Base-by-base conservation (phyloP, 345 rosid species). In the Ricinus communis region DNA sequence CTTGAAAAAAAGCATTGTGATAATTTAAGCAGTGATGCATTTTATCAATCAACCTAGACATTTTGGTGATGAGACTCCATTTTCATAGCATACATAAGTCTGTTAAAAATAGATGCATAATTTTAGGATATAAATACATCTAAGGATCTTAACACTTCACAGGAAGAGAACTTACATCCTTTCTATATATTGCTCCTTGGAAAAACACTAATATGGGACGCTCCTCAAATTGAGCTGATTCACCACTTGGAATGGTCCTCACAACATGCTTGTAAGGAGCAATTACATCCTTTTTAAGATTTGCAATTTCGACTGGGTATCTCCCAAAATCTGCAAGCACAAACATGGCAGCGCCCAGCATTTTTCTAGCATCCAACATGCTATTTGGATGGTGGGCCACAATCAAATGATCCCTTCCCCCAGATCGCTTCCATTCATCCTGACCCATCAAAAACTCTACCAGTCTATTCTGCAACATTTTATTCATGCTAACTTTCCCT, bases 271-370 rank as follows among this genome's bases (percentile, higher is more conserved):
- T 79, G 76, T 94, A 94, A 69, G 97, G 97, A 50, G 97, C 97
- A 50, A 91, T 87, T 59, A 91, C 66, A 64, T 94, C 98, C 75
- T 91, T 94, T 68, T 76, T 81, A 62, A 86, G 67, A 79, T 89
- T 94, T 64, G 98, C 97, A 59, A 87, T 75, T 50, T 81, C 87
- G 6, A 73, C 71, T 10, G 93, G 82, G 73, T 94, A 94, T 70
- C 97, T 89, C 18, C 98, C 96, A 31, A 94, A 94, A 90, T 94
- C 98, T 8, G 97, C 91, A 45, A 94, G 93, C 80, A 91, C 84
- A 82, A 91, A 91, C 85, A 87, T 94, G 33, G 97, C 92, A 19
- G 91, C 86, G 19, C 95, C 93, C 74, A 94, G 71, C 22, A 74
- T 64, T 76, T 77, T 64, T 55, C 81, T 72, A n/a, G 70, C 63